Conservation (phyloP, 2,329 filamentous ascomycete species). For the Phoma sp. region DNA sequence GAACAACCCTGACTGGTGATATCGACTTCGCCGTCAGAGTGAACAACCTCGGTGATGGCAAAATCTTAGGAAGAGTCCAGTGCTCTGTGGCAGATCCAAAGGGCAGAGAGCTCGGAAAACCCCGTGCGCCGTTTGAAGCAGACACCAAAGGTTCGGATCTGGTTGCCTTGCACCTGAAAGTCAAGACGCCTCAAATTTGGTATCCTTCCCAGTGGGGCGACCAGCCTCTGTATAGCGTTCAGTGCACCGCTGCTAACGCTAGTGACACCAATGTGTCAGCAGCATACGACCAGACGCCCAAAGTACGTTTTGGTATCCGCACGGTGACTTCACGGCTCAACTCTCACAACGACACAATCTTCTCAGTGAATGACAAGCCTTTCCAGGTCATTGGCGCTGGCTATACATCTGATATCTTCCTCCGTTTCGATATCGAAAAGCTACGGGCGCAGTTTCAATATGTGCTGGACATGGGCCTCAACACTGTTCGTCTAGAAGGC, state of each 20-base stretch:
- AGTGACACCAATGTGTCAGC: slow-evolving; percentile 21
- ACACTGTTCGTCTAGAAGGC: slow-evolving; percentile 68
- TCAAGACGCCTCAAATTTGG: slow-evolving; percentile 61
- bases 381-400: slow-evolving; percentile 68
- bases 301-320: slow-evolving; percentile 59
- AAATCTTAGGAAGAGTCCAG: slow-evolving; percentile 3
- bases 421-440: slow-evolving; percentile 60
- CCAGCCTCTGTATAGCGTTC: slow-evolving; percentile 59
- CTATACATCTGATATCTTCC: slow-evolving; percentile 66
- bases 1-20: slow-evolving; percentile 24
- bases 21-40: slow-evolving; percentile 31
- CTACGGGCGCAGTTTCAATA: slow-evolving; percentile 59
- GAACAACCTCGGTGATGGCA: slow-evolving; percentile 22
- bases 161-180: slow-evolving; percentile 44
- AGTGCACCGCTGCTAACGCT: slow-evolving; percentile 26
- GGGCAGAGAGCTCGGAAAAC: slow-evolving; percentile 18
- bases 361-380: slow-evolving; percentile 61
- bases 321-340: slow-evolving; percentile 61
- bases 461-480: slow-evolving; percentile 66
- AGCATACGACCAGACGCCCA: slow-evolving; percentile 44
- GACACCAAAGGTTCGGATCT: slow-evolving; percentile 42
- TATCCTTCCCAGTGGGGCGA: slow-evolving; percentile 67
- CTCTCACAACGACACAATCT: slow-evolving; percentile 60
- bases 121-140: slow-evolving; percentile 13
- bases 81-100: slow-evolving; percentile 17